Base-by-base conservation (phyloP, 371 early-diverging fungal genomes). In the Syncephalastrum monosporum region DNA sequence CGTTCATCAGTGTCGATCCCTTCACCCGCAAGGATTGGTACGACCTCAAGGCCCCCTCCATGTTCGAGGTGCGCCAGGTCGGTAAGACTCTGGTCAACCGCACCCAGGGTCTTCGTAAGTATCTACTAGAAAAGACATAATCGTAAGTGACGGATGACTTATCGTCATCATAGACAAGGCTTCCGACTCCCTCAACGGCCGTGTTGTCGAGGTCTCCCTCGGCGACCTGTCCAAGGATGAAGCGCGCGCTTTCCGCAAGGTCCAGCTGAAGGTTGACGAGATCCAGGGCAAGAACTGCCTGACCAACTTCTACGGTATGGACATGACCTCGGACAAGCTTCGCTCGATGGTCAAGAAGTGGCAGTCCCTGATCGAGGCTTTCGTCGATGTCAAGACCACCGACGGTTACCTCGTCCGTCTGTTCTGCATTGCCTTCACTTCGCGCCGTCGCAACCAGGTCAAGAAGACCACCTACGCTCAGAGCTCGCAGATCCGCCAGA, bases 241-340 rank as follows among this genome's bases (percentile, higher is more conserved):
- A 79, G 89, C 94, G 68, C 84, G 90, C 65, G 76, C 94, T 55
- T 98, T 93, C 94, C 91, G 99, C 78, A 99, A 99, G 92, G 87
- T 99, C 85, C 88, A 91, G 83, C 94, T 99, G 69, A 89, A 93
- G 75, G 91, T 99, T 70, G 97, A 98, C 66, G 99, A 99, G 83
- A 90, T 99, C 71, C 89, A 89, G 72, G 99, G 99, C 72, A 95
- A 92, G 85, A 96, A 95, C 91, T 95, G 96, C 86, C 89, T 99
- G 56, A 97, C 99, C 89, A 94, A 95, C 89, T 99, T 99, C 90
- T 90, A 99, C 92, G 94, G 99, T 67, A 99, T 99, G 99, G 94
- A 96, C 82, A 91, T 99, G 84, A 98, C 99, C 72, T 91, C 97
- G 59, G 99, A 99, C 87, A 99, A 99, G 91, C 89, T 98, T 79